phyloP scores from a whole-genome alignment of 1,284 basidiomycete genomes.

The Microstroma glucosiphilum region DNA sequence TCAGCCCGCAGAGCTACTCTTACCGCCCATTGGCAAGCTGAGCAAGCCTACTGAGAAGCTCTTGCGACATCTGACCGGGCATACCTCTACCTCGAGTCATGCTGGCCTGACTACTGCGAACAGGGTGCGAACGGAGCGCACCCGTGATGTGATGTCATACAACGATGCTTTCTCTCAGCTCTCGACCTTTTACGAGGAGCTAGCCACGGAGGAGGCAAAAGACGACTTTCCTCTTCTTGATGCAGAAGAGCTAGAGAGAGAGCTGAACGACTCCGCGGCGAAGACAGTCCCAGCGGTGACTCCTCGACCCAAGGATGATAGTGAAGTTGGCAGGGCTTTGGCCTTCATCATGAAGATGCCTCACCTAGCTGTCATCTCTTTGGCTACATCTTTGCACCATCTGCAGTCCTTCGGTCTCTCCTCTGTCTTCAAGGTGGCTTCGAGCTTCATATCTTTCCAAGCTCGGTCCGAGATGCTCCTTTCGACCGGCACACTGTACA shows the following conservation, averaged over 20 bases:
- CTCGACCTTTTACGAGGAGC: slow-evolving; percentile 64
- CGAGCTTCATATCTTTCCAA: slow-evolving; percentile 62
- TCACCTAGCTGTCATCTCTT: slow-evolving; percentile 62
- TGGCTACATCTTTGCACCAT: slow-evolving; percentile 72
- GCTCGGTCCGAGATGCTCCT: slow-evolving; percentile 78
- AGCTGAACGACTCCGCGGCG: not conserved
- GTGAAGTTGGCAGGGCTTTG: slow-evolving; percentile 22
- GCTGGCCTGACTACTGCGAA: slow-evolving; percentile 37
- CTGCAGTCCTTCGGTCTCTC: slow-evolving; percentile 68
- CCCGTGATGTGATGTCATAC: slow-evolving; percentile 60
- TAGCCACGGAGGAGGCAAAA: not conserved
- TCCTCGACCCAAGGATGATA: not conserved
- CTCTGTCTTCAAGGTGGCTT: slow-evolving; percentile 29
- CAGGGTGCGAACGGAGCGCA: slow-evolving; percentile 61
- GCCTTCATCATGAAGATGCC: slow-evolving; percentile 23
- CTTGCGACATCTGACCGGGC: slow-evolving; percentile 60
- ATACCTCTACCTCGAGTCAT: slow-evolving; percentile 22
- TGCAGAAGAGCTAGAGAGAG: not conserved
- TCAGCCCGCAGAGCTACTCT: slow-evolving; percentile 73
- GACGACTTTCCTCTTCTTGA: not conserved
- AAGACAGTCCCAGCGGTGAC: not conserved
- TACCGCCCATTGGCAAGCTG: slow-evolving; percentile 56
- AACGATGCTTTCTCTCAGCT: slow-evolving; percentile 68
- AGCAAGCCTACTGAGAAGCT: slow-evolving; percentile 72
- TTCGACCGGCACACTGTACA: slow-evolving; percentile 77